Evolutionary conservation across 2,329 filamentous ascomycete species (phyloP), one percentile per base, ranked within the genome.

Genomic region (Neofusicoccum sp.): DNA sequence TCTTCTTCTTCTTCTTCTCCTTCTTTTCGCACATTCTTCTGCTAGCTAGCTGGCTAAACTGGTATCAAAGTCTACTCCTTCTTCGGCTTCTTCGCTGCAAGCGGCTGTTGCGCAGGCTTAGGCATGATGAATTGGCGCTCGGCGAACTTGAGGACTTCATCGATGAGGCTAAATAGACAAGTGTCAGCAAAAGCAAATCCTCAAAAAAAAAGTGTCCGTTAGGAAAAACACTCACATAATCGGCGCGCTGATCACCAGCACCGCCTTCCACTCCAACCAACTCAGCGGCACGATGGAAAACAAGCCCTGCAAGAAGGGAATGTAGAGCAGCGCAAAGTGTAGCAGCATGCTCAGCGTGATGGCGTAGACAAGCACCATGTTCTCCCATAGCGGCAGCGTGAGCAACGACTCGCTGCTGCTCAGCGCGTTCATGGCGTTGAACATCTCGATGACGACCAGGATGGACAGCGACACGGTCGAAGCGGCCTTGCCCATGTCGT

Each of bases 391-490:
- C 8, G 93, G 94, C 66, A 99, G 86, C 2, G 93, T 97, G 62
- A 99, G 79, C 11, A 99, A 87, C 14, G 92, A 96, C 79, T 99
- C 95, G 77, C 92, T 96, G 0, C 93, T 97, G 1, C 93, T 97
- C 36, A 99, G 85, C 0, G 94, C 95, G 75, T 99, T 99, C 90
- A 98, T 94, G 70, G 95, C 95, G 79, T 99, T 99, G 75, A 99
- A 86, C 95, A 99, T 99, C 81, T 99, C 95, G 73, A 99, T 98
- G 65, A 97, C 93, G 49, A 99, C 95, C 16, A 99, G 85, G 71
- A 89, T 88, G 41, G 92, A 96, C 65, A 99, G 85, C 6, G 93
- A 97, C 33, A 99, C 88, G 1, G 95, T 99, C 22, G 93, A 97
- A 2, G 93, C 95, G 4, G 93, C 87, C 79, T 94, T 93, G 69